These are phyloP conservation scores for Rutstroemia sp. DNA, from an alignment of 2,329 filamentous ascomycete genomes.

Conservation along the genomic window DNA sequence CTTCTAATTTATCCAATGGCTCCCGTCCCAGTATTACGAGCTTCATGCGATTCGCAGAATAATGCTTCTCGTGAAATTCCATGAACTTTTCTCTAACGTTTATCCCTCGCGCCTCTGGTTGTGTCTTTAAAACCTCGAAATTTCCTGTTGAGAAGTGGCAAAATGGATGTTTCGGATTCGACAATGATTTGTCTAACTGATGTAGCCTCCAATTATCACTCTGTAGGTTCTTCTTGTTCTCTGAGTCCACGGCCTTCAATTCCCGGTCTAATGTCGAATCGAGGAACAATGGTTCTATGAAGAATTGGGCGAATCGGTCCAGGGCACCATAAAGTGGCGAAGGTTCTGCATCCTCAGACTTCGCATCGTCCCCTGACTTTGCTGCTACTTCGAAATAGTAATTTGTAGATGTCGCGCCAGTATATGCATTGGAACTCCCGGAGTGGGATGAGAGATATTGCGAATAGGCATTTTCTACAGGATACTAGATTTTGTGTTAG, in stretches of 20 bases:
- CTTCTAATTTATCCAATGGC: slow-evolving; percentile 57
- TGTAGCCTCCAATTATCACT: slow-evolving; percentile 65
- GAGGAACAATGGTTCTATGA: slow-evolving; percentile 63
- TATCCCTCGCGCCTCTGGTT: slow-evolving; percentile 58
- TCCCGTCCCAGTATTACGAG: slow-evolving; percentile 62
- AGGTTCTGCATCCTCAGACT: slow-evolving; percentile 45
- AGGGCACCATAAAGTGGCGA: slow-evolving; percentile 65
- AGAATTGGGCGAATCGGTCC: slow-evolving; percentile 70
- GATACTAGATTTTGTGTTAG: slow-evolving; percentile 50
- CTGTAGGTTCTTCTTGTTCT: slow-evolving; percentile 76
- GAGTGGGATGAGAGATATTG: slow-evolving; percentile 87
- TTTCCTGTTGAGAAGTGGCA: slow-evolving; percentile 70
- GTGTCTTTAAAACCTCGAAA: slow-evolving; percentile 60
- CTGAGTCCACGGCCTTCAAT: slow-evolving; percentile 65
- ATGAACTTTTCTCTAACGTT: slow-evolving; percentile 68
- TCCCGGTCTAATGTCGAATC: slow-evolving; percentile 65
- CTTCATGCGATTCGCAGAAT: slow-evolving; percentile 71
- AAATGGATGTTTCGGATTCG: slow-evolving; percentile 63
- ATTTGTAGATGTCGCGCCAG: slow-evolving; percentile 86
- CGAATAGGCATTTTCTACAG: slow-evolving; percentile 90
- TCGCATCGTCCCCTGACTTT: slow-evolving; percentile 62
- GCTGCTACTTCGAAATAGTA: slow-evolving; percentile 96
- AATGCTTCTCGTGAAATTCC: slow-evolving; percentile 63
- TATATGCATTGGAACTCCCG: slow-evolving; percentile 92
- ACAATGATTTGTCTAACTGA: slow-evolving; percentile 63